Conservation (phyloP, 192 early-diverging fungal species). For the Backusella parvicylindrica region DNA sequence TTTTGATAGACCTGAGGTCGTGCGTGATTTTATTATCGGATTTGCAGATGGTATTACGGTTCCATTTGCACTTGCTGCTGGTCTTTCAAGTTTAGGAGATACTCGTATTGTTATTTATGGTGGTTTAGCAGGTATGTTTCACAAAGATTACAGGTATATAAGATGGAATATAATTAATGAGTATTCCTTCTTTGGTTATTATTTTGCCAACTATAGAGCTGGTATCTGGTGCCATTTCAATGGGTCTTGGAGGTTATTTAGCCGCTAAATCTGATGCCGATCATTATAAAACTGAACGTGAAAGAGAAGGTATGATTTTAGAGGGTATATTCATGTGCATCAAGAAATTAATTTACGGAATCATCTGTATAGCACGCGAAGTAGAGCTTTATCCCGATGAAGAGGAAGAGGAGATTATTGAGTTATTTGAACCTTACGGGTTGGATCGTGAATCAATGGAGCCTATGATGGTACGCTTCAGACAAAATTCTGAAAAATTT, state of each 20-base stretch:
- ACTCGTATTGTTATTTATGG: conserved; percentile 52
- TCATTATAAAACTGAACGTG: conserved; percentile 51
- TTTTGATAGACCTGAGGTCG: conserved; percentile 38
- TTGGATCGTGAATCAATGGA: conserved; percentile 38
- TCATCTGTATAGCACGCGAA: conserved; percentile 24
- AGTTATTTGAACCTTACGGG: conserved; percentile 57
- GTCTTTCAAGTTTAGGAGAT: conserved; percentile 50
- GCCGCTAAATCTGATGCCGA: conserved; percentile 54
- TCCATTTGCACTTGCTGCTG: conserved; percentile 65
- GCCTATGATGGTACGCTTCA: conserved; percentile 44
- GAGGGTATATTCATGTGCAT: background rate
- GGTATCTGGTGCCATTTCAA: conserved; percentile 57
- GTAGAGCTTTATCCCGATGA: conserved; percentile 45
- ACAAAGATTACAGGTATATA: background rate
- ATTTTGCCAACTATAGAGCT: conserved; percentile 32
- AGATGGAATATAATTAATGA: background rate
- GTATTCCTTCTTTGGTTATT: background rate
- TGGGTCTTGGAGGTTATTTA: conserved; percentile 58
- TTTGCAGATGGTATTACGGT: conserved; percentile 46
- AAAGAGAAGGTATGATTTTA: conserved; percentile 32
- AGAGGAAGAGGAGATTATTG: conserved; percentile 54
- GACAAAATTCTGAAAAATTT: conserved; percentile 40
- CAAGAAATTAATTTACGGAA: background rate
- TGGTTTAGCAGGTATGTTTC: conserved; percentile 48
- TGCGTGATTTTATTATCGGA: conserved; percentile 43